Base-by-base conservation (phyloP, 202 grass and related monocot species). In the Tripidium arundinaceum region DNA sequence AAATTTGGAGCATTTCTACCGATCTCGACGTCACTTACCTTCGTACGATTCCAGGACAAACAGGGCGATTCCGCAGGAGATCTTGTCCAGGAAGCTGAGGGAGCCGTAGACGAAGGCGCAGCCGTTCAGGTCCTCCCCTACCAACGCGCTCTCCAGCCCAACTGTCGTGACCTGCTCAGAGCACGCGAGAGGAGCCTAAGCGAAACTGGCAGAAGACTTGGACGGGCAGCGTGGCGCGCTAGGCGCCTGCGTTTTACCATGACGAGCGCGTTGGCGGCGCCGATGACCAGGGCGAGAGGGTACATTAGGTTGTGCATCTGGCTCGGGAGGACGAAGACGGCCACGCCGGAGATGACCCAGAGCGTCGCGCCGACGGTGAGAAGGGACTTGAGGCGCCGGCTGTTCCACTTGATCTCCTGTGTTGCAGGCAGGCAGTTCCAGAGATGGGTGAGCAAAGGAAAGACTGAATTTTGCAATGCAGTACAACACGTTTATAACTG, bases 381-480 rank as follows among this genome's bases (percentile, higher is more conserved):
- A 31, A 90, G 84, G 50, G 73, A 81, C 76, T 95, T 95, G 12
- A 95, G 87, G 29, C 89, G 84, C 5, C 75, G 86, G 50, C 80
- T 83, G 43, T 83, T 92, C 93, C 93, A 95, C 70, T 78, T 86
- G 18, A 92, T 89, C 80, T 95, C 93, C 92, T 95, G 78, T 54
- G 21, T 49, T 15, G 13, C 33, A 43, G 24, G 29, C 14, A 11
- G 37, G 33, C 14, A 11, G 38, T 43, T 46, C 19, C 68, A 59
- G 11, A 38, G 1, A 59, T 19, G 33, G 19, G 59, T 79, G 18
- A 57, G 60, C 16, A 60, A 7, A 1, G 52, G n/a, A 50, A 31
- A 8, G 18, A 13, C 16, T 36, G 4, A 3, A 45, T 3, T n/a
- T 66, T 25, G 21, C 54, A 28, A n/a, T 58, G 54, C 54, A 3